These are phyloP conservation scores for Melanogaster broomeanus DNA, from an alignment of 768 basidiomycete species.

Conservation along the genomic window DNA sequence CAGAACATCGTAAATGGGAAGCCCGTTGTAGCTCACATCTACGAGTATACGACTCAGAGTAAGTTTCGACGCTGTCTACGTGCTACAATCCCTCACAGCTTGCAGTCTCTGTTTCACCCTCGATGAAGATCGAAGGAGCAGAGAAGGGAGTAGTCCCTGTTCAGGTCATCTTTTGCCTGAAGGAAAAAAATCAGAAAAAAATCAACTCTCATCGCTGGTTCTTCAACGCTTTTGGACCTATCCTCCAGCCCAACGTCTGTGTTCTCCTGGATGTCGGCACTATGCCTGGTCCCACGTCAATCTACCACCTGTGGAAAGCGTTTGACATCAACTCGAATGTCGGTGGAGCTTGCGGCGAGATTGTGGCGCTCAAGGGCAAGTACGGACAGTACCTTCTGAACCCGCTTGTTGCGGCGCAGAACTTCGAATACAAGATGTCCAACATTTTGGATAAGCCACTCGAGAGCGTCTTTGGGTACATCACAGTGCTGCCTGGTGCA, in stretches of 20 bases:
- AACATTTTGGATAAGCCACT: conserved; percentile 93
- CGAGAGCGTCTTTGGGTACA: conserved; percentile 90
- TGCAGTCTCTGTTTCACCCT: conserved; percentile 77
- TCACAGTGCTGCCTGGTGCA: conserved; percentile 90
- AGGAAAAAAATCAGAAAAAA: conserved; percentile 94
- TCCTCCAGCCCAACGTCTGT: conserved; percentile 90
- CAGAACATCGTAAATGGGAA: conserved; percentile 78
- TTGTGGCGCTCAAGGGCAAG: conserved; percentile 88
- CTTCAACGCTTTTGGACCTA: conserved; percentile 85
- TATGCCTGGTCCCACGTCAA: conserved; percentile 82
- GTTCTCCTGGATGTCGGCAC: conserved; percentile 90
- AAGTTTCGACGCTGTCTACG: background rate
- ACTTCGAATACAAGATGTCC: conserved; percentile 93
- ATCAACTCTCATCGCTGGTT: conserved; percentile 96
- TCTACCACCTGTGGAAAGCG: conserved; percentile 94
- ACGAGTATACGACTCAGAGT: conserved; percentile 95
- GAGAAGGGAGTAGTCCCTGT: conserved; percentile 85
- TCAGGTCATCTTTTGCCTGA: conserved; percentile 90
- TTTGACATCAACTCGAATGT: conserved; percentile 92
- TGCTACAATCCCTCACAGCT: conserved; percentile 7
- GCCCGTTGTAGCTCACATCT: conserved; percentile 86
- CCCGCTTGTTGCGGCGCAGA: conserved; percentile 87
- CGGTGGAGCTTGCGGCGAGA: conserved; percentile 95
- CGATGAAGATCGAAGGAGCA: conserved; percentile 80
- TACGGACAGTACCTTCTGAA: conserved; percentile 79